Evolutionary conservation across 1,284 basidiomycete genomes (phyloP).

Genomic region (Somion occarium): DNA sequence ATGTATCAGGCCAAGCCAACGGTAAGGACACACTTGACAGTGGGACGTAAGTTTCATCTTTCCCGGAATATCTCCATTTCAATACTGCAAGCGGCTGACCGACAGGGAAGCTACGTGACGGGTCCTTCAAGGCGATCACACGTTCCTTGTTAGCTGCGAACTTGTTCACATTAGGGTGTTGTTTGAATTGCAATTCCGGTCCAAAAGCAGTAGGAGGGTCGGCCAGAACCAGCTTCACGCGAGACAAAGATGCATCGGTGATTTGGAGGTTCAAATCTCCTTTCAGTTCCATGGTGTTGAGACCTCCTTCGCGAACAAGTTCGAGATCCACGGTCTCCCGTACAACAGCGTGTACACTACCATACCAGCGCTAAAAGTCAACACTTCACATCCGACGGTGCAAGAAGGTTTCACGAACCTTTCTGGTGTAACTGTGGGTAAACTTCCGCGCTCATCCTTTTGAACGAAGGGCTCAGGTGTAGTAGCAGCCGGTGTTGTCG

Average conservation of each 20-base stretch:
- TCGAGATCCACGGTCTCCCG: constrained; percentile 82
- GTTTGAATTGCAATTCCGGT: constrained; percentile 86
- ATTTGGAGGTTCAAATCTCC: constrained; percentile 93
- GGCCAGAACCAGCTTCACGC: constrained; percentile 69
- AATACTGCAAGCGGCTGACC: constrained; percentile 84
- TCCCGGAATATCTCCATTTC: constrained; percentile 89
- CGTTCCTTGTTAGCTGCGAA: constrained; percentile 69
- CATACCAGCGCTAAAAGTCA: background rate
- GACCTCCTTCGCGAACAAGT: constrained; percentile 86
- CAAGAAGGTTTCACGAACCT: constrained; percentile 55
- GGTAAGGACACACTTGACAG: constrained; percentile 68
- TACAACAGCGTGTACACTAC: constrained; percentile 81
- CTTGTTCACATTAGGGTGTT: constrained; percentile 93
- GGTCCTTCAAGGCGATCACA: constrained; percentile 82
- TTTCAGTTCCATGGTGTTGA: constrained; percentile 86
- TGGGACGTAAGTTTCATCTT: constrained; percentile 90
- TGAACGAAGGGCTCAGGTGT: constrained; percentile 36
- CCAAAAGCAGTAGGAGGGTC: constrained; percentile 62
- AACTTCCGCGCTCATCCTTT: constrained; percentile 47
- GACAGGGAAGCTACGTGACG: constrained; percentile 82
- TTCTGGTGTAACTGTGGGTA: constrained; percentile 77
- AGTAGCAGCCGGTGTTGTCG: constrained; percentile 50
- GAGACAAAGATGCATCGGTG: constrained; percentile 73
- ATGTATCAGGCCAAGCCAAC: background rate
- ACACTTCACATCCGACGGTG: too few relatives aligned